phyloP scores from a whole-genome alignment of 1,284 basidiomycete genomes.

The Ustilago xerochloae region DNA sequence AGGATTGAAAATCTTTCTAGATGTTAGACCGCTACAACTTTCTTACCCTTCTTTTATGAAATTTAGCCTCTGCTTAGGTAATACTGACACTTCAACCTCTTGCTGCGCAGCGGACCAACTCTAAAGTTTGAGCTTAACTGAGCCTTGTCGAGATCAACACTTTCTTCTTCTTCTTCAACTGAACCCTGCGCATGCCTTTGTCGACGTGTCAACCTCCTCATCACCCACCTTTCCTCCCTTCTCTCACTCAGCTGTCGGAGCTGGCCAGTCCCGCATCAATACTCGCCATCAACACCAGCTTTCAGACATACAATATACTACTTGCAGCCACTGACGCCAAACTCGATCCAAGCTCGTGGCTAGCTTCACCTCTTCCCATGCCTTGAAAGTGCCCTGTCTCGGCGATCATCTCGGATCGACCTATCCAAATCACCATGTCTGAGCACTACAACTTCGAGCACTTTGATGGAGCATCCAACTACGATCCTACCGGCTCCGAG shows the following conservation, averaged over 20 bases:
- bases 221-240: not conserved
- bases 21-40: not conserved
- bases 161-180: constrained; percentile 9
- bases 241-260: not conserved
- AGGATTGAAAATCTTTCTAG: not conserved
- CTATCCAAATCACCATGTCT: constrained; percentile 35
- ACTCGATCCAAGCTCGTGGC: not conserved
- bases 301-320: not conserved
- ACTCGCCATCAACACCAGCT: not conserved
- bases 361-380: constrained; percentile 19
- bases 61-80: not conserved
- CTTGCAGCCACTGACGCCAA: not conserved
- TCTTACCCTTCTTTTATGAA: not conserved
- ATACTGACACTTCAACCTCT: not conserved
- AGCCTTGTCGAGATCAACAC: constrained; percentile 7
- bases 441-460: constrained; percentile 57
- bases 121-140: constrained; percentile 7
- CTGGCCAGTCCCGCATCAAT: not conserved
- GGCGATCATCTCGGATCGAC: constrained; percentile 20
- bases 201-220: constrained; percentile 3
- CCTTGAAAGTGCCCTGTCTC: constrained; percentile 4
- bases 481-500: constrained; percentile 44
- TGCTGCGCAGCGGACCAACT: constrained; percentile 3
- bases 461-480: constrained; percentile 57
- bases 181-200: not conserved